Evolutionary conservation across 768 basidiomycete genomes (phyloP), one percentile per base, ranked within the genome.

Genomic region (Lanmaoa rubissima): DNA sequence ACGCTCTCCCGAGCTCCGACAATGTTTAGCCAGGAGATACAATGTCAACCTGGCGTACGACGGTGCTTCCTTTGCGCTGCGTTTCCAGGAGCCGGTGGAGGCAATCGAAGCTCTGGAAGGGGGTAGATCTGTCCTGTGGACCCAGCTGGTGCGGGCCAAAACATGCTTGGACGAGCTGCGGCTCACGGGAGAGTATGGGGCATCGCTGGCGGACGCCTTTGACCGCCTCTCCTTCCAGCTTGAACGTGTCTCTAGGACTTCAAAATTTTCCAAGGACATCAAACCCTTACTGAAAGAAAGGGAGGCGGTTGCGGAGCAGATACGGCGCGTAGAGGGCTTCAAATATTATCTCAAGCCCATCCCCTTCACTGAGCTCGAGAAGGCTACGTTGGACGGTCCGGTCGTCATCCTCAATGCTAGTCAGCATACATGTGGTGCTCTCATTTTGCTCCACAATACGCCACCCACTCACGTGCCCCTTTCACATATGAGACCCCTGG

Each of bases 361-460:
- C 4, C 39, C 60, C 4, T 74, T 69, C 35, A 28, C 58, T 3
- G 59, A 69, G 16, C 63, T 78, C 12, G 64, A 56, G 3, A 55
- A 58, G 49, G 73, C 65, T 2, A 65, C 72, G 3, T 48, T 26
- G 1, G 63, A 67, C 4, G 76, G 77, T 1, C 76, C 76, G 1
- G 68, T 78, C 31, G 43, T 78, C 47, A 32, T 76, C 6, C 59
- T 77, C 34, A 76, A 72, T 34, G 65, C 69, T 17, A 61, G 65
- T 35, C 57, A 19, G 10, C 50, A 61, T 21, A 52, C 60, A 13
- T 68, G 64, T 9, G 63, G 70, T 34, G 68, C 68, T 19, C 31
- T 69, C 35, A 67, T 70, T 28, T 44, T 67, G 17, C 43, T 60
- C 26, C 34, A 51, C 26, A 38, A 50, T 13, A 51, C 38, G 5